A percentile compares a stretch with the other conserved stretches of the same genome.
phyloP scores from a whole-genome alignment of 345 rosid species.

The Citrus sinensis region DNA sequence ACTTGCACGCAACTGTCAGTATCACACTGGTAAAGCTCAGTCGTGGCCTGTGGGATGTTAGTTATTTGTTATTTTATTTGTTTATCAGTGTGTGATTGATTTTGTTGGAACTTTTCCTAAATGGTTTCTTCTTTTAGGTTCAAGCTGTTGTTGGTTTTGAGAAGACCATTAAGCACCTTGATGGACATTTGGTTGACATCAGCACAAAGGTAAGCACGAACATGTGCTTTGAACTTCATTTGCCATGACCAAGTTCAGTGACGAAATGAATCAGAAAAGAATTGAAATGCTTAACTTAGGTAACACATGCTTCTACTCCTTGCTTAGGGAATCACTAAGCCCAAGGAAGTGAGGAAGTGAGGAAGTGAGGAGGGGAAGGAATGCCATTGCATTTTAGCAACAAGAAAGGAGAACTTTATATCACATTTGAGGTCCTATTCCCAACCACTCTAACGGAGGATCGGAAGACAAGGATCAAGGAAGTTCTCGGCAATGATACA shows the following conservation, averaged over 20 bases:
- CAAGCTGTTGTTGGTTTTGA: conserved; percentile 98
- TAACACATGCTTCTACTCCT: not conserved
- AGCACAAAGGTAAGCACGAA: conserved; percentile 60
- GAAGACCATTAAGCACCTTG: conserved; percentile 89
- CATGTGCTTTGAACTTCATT: not conserved
- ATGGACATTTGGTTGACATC: conserved; percentile 87
- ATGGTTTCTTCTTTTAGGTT: conserved; percentile 27
- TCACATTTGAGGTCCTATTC: conserved; percentile 84
- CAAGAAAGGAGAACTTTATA: conserved; percentile 86
- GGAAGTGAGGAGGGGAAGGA: conserved; percentile 90
- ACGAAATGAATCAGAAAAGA: not conserved
- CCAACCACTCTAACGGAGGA: conserved; percentile 70
- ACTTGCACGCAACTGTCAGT: conserved; percentile 79
- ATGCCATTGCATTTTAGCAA: conserved; percentile 86
- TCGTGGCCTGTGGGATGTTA: too few relatives aligned
- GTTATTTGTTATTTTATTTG: not conserved
- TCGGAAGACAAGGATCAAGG: conserved; percentile 79
- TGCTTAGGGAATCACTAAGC: conserved; percentile 83
- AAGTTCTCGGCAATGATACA: conserved; percentile 51
- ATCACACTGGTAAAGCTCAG: conserved; percentile 66
- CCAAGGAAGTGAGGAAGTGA: conserved; percentile 79
- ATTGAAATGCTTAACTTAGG: not conserved
- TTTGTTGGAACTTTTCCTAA: not conserved
- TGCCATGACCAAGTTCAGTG: not conserved
- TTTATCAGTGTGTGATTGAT: not conserved